Base-by-base conservation (phyloP, 164 flowering plant genomes). In the Tetracentron sinense region DNA sequence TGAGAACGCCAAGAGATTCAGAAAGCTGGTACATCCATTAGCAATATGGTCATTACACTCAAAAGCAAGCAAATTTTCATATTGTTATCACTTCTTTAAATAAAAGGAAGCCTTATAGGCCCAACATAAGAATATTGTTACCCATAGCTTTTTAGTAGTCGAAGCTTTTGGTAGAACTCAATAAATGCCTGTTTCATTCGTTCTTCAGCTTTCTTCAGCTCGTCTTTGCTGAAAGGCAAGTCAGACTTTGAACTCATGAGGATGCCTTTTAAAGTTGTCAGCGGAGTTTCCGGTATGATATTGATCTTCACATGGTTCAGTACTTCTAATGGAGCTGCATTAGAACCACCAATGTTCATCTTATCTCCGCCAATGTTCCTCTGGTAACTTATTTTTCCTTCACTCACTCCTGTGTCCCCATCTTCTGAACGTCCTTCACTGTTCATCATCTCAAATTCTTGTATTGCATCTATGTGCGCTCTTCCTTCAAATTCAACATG, bases 1-100 rank as follows among this genome's bases (percentile, higher is more conserved):
- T 29, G 93, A 85, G 68, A 87, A 81, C 0, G 93, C 93, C 77
- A 86, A 56, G 33, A 74, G 74, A 64, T 90, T 90, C 69, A 88
- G 63, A 75, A 86, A 90, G 76, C 94, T 90, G 80, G 12, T 17
- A 58, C 16, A 75, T 16, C 50, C 53, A 59, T 54, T 3, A 61
- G 60, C 0, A 3, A 67, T 28, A 57, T 10, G 38, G n/a, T 67
- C n/a, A 71, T 11, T 17, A 60, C n/a, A 49, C 21, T 22, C 10
- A n/a, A 2, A 63, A 58, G 54, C 23, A 54, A 65, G 23, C 26
- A 50, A 49, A 42, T 14, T 33, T 33, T n/a, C n/a, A n/a, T n/a
- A n/a, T n/a, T n/a, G n/a, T n/a, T n/a, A n/a, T n/a, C n/a, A n/a
- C n/a, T 48, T 48, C 6, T 6, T 48, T 48, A 7, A 4, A 5